Conservation (phyloP, 306 rosid species). For the Vigna trinervia region DNA sequence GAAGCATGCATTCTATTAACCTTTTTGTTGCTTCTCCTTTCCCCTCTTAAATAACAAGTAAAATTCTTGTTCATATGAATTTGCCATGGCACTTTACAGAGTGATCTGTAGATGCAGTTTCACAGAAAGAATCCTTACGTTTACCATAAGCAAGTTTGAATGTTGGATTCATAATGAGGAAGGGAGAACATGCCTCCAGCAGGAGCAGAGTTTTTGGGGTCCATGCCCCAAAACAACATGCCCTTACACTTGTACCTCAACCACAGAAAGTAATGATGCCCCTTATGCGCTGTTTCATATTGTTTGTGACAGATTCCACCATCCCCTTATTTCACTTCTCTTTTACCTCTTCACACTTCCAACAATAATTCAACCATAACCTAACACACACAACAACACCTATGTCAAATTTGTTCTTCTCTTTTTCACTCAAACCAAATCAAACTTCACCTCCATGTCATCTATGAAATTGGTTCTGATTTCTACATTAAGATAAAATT, state of each 20-base stretch:
- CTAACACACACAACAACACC: background rate
- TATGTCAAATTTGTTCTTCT: background rate
- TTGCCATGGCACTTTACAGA: background rate
- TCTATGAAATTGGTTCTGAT: no score
- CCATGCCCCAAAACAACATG: slow-evolving; percentile 45
- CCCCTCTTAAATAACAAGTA: background rate
- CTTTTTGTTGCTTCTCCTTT: slow-evolving; percentile 30
- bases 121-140: slow-evolving; percentile 41
- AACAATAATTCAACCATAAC: background rate
- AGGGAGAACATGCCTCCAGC: slow-evolving; percentile 41
- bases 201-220: slow-evolving; percentile 42
- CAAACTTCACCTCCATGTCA: background rate
- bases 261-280: slow-evolving; percentile 42
- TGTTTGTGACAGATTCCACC: slow-evolving; percentile 39
- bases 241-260: slow-evolving; percentile 39
- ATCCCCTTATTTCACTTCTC: slow-evolving; percentile 34
- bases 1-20: slow-evolving; percentile 45
- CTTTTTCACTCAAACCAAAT: slow-evolving; percentile 11
- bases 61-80: slow-evolving; percentile 9
- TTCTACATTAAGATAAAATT: no score
- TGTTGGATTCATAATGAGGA: slow-evolving; percentile 40
- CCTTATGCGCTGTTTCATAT: slow-evolving; percentile 43
- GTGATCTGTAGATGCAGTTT: slow-evolving; percentile 27
- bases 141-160: slow-evolving; percentile 48
- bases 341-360: slow-evolving; percentile 12